Percentiles rank a stretch among this genome's conserved stretches.
Conservation (phyloP, 2,329 filamentous ascomycete species). For the Calonectria honghensis region DNA sequence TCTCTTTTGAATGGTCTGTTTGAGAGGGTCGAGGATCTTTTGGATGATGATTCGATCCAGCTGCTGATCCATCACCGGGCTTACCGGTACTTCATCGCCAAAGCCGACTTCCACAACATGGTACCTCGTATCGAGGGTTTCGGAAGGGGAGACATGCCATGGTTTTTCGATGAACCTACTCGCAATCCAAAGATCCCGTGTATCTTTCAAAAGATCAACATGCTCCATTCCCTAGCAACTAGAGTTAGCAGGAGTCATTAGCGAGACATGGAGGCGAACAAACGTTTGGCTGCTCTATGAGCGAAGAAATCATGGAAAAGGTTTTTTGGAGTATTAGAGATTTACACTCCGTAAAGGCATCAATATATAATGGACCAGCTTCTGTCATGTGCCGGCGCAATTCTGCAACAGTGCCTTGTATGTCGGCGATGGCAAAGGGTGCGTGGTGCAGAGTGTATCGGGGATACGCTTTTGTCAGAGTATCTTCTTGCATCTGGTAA, state of each 20-base stretch:
- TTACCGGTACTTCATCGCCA: background rate
- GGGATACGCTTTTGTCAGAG: fast-evolving
- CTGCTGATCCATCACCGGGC: slow-evolving; percentile 1
- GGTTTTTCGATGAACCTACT: background rate
- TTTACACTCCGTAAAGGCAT: too few relatives aligned
- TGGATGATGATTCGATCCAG: slow-evolving; percentile 13
- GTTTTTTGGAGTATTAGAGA: background rate
- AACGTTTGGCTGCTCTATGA: background rate
- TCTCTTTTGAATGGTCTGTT: background rate
- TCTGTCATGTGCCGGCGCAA: background rate
- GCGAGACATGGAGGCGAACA: background rate
- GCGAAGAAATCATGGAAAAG: background rate
- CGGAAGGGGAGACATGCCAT: background rate
- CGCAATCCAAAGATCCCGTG: background rate
- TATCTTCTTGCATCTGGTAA: background rate
- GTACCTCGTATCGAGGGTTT: background rate
- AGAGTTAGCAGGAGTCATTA: background rate
- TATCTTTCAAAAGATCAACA: background rate
- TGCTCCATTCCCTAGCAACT: background rate
- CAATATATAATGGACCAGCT: background rate
- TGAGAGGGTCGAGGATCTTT: background rate
- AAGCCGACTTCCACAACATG: too few relatives aligned
- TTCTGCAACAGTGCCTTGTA: fast-evolving
- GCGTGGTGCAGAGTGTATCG: background rate
- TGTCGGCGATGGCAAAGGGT: background rate